Conservation (phyloP, 179 eudicot species). For the Vitellaria paradoxa region DNA sequence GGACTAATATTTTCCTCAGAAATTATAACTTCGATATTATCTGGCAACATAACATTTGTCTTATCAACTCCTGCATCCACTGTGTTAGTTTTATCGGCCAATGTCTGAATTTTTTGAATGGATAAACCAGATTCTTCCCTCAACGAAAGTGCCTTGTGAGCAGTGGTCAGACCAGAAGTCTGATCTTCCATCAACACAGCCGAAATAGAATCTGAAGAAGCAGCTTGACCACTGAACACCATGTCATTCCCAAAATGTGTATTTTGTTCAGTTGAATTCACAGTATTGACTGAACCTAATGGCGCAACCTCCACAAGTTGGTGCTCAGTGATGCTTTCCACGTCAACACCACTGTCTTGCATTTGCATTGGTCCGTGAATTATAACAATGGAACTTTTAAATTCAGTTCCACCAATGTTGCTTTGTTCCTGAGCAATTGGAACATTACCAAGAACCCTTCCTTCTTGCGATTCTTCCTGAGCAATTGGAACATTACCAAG, state of each 20-base stretch:
- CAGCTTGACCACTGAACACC: slow-evolving; percentile 13
- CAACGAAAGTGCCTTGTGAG: slow-evolving; percentile 14
- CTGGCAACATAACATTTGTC: slow-evolving; percentile 11
- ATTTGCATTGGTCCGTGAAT: slow-evolving; percentile 14
- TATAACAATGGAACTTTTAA: not conserved
- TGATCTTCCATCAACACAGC: slow-evolving; percentile 16
- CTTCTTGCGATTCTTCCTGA: slow-evolving; percentile 11
- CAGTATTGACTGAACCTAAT: slow-evolving; percentile 16
- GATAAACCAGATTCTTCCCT: not conserved
- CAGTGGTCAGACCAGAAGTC: slow-evolving; percentile 1
- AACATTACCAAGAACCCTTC: slow-evolving; percentile 11
- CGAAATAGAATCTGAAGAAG: slow-evolving; percentile 18
- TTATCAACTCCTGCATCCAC: not conserved
- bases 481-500: slow-evolving; percentile 7
- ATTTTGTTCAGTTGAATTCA: slow-evolving; percentile 20
- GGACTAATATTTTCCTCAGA: slow-evolving; percentile 17
- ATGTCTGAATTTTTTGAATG: slow-evolving; percentile 2
- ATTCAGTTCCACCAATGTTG: slow-evolving; percentile 7
- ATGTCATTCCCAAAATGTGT: slow-evolving; percentile 10
- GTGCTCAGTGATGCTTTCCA: slow-evolving; percentile 16
- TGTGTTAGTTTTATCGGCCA: not conserved
- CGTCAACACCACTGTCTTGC: slow-evolving; percentile 13
- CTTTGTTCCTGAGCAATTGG: slow-evolving; percentile 8
- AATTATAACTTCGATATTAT: slow-evolving; percentile 18
- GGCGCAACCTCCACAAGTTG: slow-evolving; percentile 12